phyloP scores from a whole-genome alignment of 768 basidiomycete species.

The Lactifluus piperatus region DNA sequence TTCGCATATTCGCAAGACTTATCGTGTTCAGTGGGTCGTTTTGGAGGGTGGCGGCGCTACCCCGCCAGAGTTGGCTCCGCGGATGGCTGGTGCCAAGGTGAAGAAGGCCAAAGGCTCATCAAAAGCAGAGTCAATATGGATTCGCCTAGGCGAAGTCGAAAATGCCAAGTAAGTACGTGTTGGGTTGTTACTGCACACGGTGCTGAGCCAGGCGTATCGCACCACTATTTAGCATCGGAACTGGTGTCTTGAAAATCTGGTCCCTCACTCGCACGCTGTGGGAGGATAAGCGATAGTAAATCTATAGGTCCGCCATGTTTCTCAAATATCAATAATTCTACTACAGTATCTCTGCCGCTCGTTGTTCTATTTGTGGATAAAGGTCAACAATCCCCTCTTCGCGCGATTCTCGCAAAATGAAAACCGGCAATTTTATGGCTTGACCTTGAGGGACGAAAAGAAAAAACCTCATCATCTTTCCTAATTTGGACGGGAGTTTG shows the following conservation, averaged over 20 bases:
- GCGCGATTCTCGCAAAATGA: neutral
- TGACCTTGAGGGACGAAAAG: neutral
- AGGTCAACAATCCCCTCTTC: neutral
- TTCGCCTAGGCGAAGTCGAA: neutral
- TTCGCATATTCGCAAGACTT: slow-evolving; percentile 86
- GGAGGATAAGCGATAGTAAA: slow-evolving; percentile 21
- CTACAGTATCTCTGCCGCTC: neutral
- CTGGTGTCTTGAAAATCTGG: slow-evolving; percentile 72
- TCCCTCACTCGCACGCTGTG: slow-evolving; percentile 43
- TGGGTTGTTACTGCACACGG: neutral
- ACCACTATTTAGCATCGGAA: slow-evolving; percentile 48
- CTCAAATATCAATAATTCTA: neutral
- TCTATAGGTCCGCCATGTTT: neutral
- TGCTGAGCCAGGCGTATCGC: neutral
- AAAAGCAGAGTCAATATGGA: slow-evolving; percentile 4
- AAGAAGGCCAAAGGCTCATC: no score
- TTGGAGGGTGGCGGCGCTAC: slow-evolving; percentile 45
- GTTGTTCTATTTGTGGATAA: neutral
- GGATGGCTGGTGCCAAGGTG: neutral
- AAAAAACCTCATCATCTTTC: no score
- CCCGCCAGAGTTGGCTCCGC: slow-evolving; percentile 30
- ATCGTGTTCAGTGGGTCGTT: slow-evolving; percentile 63
- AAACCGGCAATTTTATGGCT: neutral
- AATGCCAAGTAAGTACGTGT: slow-evolving; percentile 10
- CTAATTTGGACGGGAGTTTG: neutral